These are phyloP conservation scores for Microsporum audouinii DNA, from an alignment of 2,329 filamentous ascomycete species.

Conservation along the genomic window DNA sequence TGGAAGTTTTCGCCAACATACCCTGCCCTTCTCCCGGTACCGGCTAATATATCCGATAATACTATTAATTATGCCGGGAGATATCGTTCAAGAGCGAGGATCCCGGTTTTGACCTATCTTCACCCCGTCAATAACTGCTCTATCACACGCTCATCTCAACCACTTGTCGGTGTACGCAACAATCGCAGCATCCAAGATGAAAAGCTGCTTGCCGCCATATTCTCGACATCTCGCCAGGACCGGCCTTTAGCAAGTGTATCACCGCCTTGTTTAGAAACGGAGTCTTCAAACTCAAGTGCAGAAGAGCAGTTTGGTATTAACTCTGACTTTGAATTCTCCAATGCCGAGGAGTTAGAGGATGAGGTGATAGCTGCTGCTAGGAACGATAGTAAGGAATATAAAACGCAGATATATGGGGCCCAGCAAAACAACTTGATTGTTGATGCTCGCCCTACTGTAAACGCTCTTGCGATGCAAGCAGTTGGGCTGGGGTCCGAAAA, in stretches of 20 bases:
- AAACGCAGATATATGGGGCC: conserved; percentile 68
- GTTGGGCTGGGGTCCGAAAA: conserved; percentile 91
- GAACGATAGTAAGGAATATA: conserved; percentile 49
- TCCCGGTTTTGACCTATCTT: conserved; percentile 86
- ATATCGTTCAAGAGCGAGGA: conserved; percentile 78
- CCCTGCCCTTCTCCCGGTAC: conserved; percentile 72
- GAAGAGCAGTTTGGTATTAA: conserved; percentile 35
- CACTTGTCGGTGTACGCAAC: conserved; percentile 70
- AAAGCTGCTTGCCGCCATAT: conserved; percentile 83
- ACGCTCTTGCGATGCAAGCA: conserved; percentile 88
- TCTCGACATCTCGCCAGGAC: conserved; percentile 55
- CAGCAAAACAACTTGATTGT: conserved; percentile 92
- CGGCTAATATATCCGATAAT: conserved; percentile 86
- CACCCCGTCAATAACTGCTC: conserved; percentile 95
- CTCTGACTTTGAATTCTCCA: conserved; percentile 44
- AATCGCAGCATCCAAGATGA: conserved; percentile 95
- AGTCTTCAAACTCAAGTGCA: conserved; percentile 40
- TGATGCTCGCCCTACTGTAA: conserved; percentile 85
- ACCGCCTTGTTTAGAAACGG: conserved; percentile 30
- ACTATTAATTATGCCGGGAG: conserved; percentile 84
- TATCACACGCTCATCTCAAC: conserved; percentile 89
- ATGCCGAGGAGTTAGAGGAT: conserved; percentile 57
- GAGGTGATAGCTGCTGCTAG: conserved; percentile 49
- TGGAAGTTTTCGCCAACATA: conserved; percentile 77
- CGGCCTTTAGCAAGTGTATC: conserved; percentile 32